Conservation (phyloP, 2,329 filamentous ascomycete genomes). For the Fusarium redolens region DNA sequence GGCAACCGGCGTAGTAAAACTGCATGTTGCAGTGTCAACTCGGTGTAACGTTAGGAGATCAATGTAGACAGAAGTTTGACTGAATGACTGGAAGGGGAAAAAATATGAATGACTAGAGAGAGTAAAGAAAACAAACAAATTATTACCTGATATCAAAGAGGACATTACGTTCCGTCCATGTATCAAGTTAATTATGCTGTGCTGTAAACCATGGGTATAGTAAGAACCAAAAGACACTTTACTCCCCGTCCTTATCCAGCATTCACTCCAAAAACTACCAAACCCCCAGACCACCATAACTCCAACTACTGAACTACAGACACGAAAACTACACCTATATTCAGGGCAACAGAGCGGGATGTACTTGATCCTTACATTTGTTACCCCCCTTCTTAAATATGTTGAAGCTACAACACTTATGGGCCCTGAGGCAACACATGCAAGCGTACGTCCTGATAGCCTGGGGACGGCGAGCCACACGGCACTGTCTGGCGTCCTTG, state of each 20-base stretch:
- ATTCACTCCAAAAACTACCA: neutral
- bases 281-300: neutral
- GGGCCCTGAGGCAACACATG: neutral
- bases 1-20: neutral
- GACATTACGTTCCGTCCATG: too few relatives aligned
- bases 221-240: neutral
- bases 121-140: too few relatives aligned
- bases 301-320: neutral
- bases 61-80: neutral
- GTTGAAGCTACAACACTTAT: neutral
- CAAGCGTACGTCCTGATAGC: neutral
- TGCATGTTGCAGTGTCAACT: neutral
- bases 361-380: neutral
- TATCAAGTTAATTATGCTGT: too few relatives aligned
- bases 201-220: neutral
- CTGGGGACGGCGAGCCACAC: neutral
- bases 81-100: neutral
- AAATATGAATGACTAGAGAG: fast-evolving
- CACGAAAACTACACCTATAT: neutral
- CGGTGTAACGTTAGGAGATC: neutral
- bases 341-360: neutral
- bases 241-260: neutral
- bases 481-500: neutral
- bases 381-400: neutral
- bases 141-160: too few relatives aligned